Evolutionary conservation across 805 yeast species (phyloP), one percentile per base, ranked within the genome.

Genomic region (Teunomyces atbi): DNA sequence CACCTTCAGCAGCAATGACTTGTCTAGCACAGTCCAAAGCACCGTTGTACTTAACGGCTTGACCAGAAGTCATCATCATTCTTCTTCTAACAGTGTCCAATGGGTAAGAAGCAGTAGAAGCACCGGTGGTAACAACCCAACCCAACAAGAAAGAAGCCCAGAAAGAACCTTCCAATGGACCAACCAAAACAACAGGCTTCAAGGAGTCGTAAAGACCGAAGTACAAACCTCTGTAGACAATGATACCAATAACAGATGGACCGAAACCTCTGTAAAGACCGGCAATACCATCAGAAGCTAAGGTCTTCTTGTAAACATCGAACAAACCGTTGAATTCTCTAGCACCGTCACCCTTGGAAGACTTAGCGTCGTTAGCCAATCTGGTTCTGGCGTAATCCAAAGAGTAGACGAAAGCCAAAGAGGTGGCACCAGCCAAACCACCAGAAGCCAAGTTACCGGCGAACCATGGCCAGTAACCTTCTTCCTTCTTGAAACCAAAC

Each of bases 11-110:
- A 62, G 96, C 96, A 64, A 91, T 92, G 72, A 90, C 89, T 80
- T 89, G 77, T 64, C 71, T 78, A 88, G 87, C 84, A 77, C 94
- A 89, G 76, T 91, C 97, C 73, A 88, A 81, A 63, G 97, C 96
- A 80, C 96, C 94, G 70, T 83, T 78, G 82, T 90, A 90, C 81
- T 91, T 90, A 66, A 90, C 96, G 68, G 96, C 96, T 81, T 89
- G 96, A 77, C 97, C 97, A 62, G 97, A 91, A 65, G 97, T 90
- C 97, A 90, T 90, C 97, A 90, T 90, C 97, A 90, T 90, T 87
- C 97, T 89, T 88, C 97, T 89, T 86, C 97, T 91, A 71, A 90
- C 90, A 70, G 97, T 90, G 79, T 90, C 97, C 77, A 91, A 87
- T 83, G 97, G 97, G 86, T 90, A 90, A 72, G 97, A 89, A 73